Percentiles rank a stretch among this genome's conserved stretches.
phyloP scores from a whole-genome alignment of 208 protist genomes.

The Naegleria lovaniensis region DNA sequence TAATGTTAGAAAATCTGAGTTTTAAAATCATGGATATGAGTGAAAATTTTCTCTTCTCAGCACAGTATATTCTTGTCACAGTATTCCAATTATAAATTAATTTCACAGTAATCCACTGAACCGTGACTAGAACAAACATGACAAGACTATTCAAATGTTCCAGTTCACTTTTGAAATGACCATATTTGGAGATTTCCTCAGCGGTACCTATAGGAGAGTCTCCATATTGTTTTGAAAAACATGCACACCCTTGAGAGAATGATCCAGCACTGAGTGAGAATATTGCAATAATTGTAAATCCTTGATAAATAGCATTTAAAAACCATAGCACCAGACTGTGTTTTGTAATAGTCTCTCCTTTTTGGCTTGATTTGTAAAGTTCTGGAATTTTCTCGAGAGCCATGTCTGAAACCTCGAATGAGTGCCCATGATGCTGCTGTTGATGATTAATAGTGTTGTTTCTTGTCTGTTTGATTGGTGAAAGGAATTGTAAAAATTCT shows the following conservation, averaged over 20 bases:
- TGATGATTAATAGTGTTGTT: background rate
- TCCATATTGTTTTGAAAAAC: no score
- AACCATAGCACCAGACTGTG: background rate
- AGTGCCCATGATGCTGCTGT: background rate
- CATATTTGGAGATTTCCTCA: background rate
- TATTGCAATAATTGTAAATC: background rate
- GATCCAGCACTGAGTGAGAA: background rate
- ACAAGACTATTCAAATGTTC: background rate
- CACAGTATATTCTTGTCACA: background rate
- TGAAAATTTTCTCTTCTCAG: background rate
- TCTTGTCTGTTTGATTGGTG: background rate
- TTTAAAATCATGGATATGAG: background rate
- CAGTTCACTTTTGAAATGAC: background rate
- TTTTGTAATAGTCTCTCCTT: background rate
- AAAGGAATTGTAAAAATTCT: background rate
- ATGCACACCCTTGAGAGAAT: background rate
- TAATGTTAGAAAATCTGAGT: background rate
- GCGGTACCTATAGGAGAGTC: no score
- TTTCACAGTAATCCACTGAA: background rate
- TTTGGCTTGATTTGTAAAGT: background rate
- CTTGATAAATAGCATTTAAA: background rate
- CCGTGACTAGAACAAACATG: background rate
- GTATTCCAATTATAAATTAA: background rate
- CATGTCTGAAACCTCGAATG: background rate
- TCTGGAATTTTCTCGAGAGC: background rate